Evolutionary conservation across 352 stramenopile species (phyloP).

Genomic region (Phytophthora megakarya): DNA sequence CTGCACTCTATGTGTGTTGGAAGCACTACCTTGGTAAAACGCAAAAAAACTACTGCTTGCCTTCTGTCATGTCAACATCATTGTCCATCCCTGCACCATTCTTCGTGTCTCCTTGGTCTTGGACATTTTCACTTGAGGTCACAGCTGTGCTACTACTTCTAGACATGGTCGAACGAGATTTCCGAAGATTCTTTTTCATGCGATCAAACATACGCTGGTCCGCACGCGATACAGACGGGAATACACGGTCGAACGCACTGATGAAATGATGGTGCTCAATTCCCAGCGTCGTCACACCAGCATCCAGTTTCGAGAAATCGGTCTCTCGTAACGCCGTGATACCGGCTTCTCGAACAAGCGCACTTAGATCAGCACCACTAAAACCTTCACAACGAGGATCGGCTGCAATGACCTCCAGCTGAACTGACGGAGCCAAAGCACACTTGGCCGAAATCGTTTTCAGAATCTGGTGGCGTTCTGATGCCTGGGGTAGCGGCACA

Average conservation of each 20-base stretch:
- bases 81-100: not conserved
- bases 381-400: slow-evolving; percentile 94
- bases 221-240: slow-evolving; percentile 82
- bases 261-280: slow-evolving; percentile 78
- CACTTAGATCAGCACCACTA: slow-evolving; percentile 97
- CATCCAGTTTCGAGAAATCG: slow-evolving; percentile 44
- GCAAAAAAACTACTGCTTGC: slow-evolving; percentile 27
- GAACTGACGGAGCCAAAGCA: slow-evolving; percentile 64
- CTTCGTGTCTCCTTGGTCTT: slow-evolving; percentile 3
- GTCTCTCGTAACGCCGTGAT: slow-evolving; percentile 92
- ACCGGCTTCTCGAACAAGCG: slow-evolving; percentile 96
- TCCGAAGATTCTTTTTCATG: slow-evolving; percentile 89
- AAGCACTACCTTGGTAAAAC: slow-evolving; percentile 14
- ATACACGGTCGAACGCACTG: slow-evolving; percentile 78
- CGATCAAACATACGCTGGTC: slow-evolving; percentile 89
- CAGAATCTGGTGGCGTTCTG: slow-evolving; percentile 90
- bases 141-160: slow-evolving; percentile 2
- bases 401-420: slow-evolving; percentile 91
- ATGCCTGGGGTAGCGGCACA: slow-evolving; percentile 93
- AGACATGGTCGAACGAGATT: slow-evolving; percentile 20
- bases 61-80: slow-evolving; percentile 19
- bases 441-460: slow-evolving; percentile 87
- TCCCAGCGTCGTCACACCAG: slow-evolving; percentile 40
- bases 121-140: not conserved
- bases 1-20: slow-evolving; percentile 23